Conservation (phyloP, 108 stramenopile genomes). For the Craspedostauros australis region DNA sequence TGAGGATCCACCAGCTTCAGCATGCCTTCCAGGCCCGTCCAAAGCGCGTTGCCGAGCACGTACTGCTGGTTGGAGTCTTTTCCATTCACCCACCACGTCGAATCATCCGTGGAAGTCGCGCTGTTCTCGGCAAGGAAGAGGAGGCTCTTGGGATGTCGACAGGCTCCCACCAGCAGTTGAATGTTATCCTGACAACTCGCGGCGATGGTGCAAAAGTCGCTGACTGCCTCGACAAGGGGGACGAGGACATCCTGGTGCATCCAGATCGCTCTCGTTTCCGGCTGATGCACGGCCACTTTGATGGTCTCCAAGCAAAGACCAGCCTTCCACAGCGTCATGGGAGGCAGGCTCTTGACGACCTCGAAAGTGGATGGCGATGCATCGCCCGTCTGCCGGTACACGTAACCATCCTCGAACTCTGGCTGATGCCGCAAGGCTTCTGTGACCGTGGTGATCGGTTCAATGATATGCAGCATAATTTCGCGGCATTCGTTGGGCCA, state of each 20-base stretch:
- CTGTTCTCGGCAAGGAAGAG: constrained; percentile 33
- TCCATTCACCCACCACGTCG: constrained; percentile 15
- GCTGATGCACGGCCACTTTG: constrained; percentile 25
- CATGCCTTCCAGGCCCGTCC: constrained; percentile 27
- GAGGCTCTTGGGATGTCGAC: constrained; percentile 21
- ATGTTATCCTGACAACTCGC: constrained; percentile 72
- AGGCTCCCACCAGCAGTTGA: constrained; percentile 45
- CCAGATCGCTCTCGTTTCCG: constrained; percentile 2
- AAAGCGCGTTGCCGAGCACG: constrained; percentile 37
- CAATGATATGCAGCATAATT: constrained; percentile 19
- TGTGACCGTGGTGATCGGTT: constrained; percentile 52
- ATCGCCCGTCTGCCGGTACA: constrained; percentile 24
- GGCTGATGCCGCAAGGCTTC: constrained; percentile 68
- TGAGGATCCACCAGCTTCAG: constrained; percentile 29
- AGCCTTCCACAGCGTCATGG: constrained; percentile 66
- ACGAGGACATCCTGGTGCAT: constrained; percentile 19
- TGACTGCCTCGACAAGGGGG: constrained; percentile 51
- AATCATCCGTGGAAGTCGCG: constrained; percentile 10
- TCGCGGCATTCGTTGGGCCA: constrained; percentile 37
- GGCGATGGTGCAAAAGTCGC: constrained; percentile 75
- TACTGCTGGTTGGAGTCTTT: constrained; percentile 18
- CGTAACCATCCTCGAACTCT: constrained; percentile 79
- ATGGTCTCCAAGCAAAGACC: constrained; percentile 57
- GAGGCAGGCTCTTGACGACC: constrained; percentile 21
- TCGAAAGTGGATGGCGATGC: constrained; percentile 4